Evolutionary conservation across 805 yeast genomes (phyloP).

Genomic region (Candida pseudofarinosa): DNA sequence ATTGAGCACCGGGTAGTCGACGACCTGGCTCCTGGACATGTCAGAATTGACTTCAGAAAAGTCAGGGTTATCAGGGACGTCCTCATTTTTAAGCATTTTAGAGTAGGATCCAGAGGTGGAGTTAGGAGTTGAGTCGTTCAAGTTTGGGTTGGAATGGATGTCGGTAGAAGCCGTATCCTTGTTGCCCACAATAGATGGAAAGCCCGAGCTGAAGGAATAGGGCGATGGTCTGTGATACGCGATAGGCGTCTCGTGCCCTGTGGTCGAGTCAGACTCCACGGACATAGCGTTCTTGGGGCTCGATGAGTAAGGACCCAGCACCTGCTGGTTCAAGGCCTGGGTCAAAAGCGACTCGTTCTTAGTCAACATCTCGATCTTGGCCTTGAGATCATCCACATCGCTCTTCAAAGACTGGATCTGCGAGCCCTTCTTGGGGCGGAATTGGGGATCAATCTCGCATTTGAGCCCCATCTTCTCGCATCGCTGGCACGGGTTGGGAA

Average conservation of each 20-base stretch:
- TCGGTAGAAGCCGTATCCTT: conserved; percentile 6
- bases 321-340: conserved; percentile 50
- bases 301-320: conserved; percentile 5
- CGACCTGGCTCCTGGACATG: conserved; percentile 2
- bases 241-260: conserved; percentile 7
- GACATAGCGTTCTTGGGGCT: conserved; percentile 7
- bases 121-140: conserved; percentile 13
- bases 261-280: conserved; percentile 5
- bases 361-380: conserved; percentile 61
- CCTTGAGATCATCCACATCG: conserved; percentile 77
- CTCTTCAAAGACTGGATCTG: conserved; percentile 80
- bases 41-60: background rate
- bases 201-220: conserved; percentile 5
- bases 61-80: background rate
- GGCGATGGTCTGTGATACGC: conserved; percentile 8
- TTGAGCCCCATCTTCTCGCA: conserved; percentile 75
- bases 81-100: conserved; percentile 12
- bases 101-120: conserved; percentile 16
- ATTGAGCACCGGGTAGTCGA: conserved; percentile 26
- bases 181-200: conserved; percentile 3
- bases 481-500: conserved; percentile 77
- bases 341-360: conserved; percentile 67
- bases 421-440: conserved; percentile 87
- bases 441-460: conserved; percentile 89
- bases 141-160: conserved; percentile 3